phyloP scores from a whole-genome alignment of 2,329 filamentous ascomycete species.

The Pleoardoris graminearum region DNA sequence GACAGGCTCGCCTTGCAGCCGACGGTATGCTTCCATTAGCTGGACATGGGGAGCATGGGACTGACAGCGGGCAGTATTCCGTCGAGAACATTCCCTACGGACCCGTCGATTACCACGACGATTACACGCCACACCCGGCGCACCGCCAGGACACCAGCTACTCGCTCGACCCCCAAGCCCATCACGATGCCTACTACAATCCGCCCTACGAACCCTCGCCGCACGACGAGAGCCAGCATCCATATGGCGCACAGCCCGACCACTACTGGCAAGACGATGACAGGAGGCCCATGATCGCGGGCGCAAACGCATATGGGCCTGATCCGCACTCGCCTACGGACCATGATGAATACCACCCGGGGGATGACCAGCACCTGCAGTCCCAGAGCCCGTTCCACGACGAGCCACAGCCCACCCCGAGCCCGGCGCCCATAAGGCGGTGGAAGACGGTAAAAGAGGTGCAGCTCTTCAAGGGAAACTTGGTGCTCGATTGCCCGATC shows the following conservation, averaged over 20 bases:
- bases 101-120: constrained; percentile 62
- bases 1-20: constrained; percentile 83
- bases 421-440: constrained; percentile 70
- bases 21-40: constrained; percentile 63
- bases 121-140: constrained; percentile 54
- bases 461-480: constrained; percentile 92
- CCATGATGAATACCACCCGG: constrained; percentile 38
- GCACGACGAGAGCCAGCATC: constrained; percentile 61
- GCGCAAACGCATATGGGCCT: constrained; percentile 63
- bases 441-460: constrained; percentile 99
- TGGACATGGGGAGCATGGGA: not conserved
- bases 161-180: constrained; percentile 76
- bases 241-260: constrained; percentile 53
- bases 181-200: constrained; percentile 86
- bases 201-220: constrained; percentile 75
- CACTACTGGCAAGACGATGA: constrained; percentile 70
- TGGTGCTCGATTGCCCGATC: constrained; percentile 95
- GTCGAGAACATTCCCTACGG: constrained; percentile 71
- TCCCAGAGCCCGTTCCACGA: constrained; percentile 44
- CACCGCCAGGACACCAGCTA: constrained; percentile 65
- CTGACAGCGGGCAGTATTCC: constrained; percentile 60
- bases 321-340: constrained; percentile 50
- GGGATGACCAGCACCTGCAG: constrained; percentile 48
- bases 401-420: constrained; percentile 53
- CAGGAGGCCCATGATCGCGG: constrained; percentile 73